phyloP scores from a whole-genome alignment of 169 alveolate species.

The Amoebophrya sp. region DNA sequence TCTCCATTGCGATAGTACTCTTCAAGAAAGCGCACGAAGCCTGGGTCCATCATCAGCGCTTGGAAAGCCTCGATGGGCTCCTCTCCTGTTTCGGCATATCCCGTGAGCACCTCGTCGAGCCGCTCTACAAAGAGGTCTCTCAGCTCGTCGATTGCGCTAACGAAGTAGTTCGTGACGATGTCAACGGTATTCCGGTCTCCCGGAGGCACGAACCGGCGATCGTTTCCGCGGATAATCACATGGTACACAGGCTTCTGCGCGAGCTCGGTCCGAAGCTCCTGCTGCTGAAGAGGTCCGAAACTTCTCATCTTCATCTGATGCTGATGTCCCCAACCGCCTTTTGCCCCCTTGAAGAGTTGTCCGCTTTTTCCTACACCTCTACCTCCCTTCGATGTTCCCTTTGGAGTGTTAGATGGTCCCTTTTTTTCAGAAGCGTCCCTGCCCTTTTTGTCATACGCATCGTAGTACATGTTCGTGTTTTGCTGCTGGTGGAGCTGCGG shows the following conservation, averaged over 20 bases:
- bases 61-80: background rate
- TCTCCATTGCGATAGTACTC: background rate
- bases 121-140: background rate
- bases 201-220: background rate
- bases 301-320: too few species aligned
- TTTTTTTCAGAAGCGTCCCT: too few species aligned
- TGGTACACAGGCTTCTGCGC: background rate
- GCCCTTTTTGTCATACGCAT: too few species aligned
- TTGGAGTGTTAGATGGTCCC: too few species aligned
- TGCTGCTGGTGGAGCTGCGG: too few species aligned
- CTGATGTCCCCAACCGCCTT: too few species aligned
- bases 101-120: background rate
- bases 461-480: too few species aligned
- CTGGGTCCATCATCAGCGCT: background rate
- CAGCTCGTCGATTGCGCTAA: background rate
- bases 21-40: background rate
- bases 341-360: too few species aligned
- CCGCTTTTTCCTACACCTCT: too few species aligned
- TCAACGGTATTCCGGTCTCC: background rate
- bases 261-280: background rate
- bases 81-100: background rate
- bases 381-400: too few species aligned
- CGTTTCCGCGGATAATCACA: background rate
- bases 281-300: background rate
- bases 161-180: background rate